Conservation (phyloP, 306 rosid species). For the Psophocarpus tetragonolobus region DNA sequence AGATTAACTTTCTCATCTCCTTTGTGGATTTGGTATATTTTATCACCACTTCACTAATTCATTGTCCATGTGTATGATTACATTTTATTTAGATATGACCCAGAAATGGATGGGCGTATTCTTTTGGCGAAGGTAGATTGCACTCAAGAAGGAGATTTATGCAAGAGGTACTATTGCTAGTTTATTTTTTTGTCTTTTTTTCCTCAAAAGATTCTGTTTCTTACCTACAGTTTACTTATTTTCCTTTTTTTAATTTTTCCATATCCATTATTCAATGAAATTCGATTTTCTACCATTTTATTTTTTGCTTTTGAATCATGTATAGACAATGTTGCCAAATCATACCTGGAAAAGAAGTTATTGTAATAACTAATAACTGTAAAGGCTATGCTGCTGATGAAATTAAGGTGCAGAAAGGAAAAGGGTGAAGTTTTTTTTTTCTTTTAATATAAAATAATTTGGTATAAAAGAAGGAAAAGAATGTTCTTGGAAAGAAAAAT, state of each 20-base stretch:
- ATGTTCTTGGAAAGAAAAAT: background rate
- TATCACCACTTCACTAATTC: constrained; percentile 26
- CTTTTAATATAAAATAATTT: constrained; percentile 6
- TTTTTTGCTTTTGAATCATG: constrained; percentile 21
- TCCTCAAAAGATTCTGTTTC: background rate
- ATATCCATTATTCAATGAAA: background rate
- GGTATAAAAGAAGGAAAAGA: background rate
- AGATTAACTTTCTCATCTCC: background rate
- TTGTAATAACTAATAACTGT: background rate
- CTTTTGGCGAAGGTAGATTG: constrained; percentile 85
- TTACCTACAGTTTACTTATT: constrained; percentile 14
- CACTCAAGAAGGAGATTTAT: constrained; percentile 75
- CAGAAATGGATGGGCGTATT: constrained; percentile 90
- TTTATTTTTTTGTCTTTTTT: background rate
- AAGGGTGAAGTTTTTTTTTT: background rate
- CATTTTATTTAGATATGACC: constrained; percentile 73
- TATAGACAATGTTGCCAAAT: constrained; percentile 8
- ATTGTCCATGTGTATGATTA: constrained; percentile 23
- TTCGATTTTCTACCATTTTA: background rate
- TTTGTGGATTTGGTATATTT: background rate
- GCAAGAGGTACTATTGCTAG: constrained; percentile 68
- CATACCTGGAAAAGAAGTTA: background rate
- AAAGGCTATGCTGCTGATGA: background rate
- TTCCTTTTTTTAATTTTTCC: background rate
- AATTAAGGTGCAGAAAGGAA: constrained; percentile 8